Conservation (phyloP, 2,329 filamentous ascomycete species). For the Cladosporium sp. region DNA sequence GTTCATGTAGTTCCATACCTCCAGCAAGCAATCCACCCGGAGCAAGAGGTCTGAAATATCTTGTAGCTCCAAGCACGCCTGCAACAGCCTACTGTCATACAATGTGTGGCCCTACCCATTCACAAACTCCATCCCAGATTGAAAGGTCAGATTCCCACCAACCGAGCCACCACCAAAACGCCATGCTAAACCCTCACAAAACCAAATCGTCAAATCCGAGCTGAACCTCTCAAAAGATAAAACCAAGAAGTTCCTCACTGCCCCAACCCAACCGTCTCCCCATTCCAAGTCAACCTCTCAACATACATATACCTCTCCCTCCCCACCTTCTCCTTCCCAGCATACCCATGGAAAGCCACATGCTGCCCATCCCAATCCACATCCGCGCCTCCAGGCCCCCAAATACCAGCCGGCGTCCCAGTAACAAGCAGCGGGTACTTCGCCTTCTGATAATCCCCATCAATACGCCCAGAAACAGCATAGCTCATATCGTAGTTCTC, state of each 20-base stretch:
- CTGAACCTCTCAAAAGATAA: too few species aligned
- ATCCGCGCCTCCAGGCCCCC: conserved; percentile 26
- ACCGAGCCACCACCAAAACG: neutral
- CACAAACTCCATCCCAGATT: neutral
- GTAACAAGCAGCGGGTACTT: conserved; percentile 19
- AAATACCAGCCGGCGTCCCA: conserved; percentile 18
- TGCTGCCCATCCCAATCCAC: conserved; percentile 22
- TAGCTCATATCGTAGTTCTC: conserved; percentile 19
- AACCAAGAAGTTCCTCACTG: neutral
- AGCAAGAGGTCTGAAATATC: neutral
- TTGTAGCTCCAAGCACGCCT: neutral
- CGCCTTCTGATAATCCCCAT: conserved; percentile 22
- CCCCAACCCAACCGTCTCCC: neutral
- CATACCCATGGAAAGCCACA: conserved; percentile 27
- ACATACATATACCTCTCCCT: conserved; percentile 23
- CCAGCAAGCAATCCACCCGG: too few species aligned
- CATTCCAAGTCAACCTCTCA: conserved; percentile 6
- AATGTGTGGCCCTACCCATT: neutral
- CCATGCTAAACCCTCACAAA: neutral
- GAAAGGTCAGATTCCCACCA: neutral
- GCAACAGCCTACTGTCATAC: neutral
- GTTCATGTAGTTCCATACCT: too few species aligned
- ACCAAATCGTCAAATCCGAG: too few species aligned
- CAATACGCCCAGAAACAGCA: conserved; percentile 20
- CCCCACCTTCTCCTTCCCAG: conserved; percentile 13